Evolutionary conservation across 352 stramenopile species (phyloP), one percentile per base, ranked within the genome.

Genomic region (Phytophthora megakarya): DNA sequence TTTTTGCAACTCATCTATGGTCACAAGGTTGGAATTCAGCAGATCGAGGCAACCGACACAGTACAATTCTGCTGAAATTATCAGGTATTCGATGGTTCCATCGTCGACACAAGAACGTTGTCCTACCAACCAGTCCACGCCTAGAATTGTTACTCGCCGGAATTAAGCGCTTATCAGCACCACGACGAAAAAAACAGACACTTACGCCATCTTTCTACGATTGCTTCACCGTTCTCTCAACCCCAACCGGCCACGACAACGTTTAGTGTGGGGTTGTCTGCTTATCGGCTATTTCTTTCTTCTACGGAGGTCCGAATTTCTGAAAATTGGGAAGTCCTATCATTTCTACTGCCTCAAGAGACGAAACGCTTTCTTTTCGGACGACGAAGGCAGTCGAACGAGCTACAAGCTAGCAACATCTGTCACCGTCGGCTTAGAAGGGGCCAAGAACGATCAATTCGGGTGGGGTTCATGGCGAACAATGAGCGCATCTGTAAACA

Each of bases 201-300:
- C 3, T 66, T 13, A 66, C 42, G 4, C 47, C 48, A 23, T 15
- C 39, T 59, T 59, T 18, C 28, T 66, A 19, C 46, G 57, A 9
- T 3, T 66, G 47, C 38, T 66, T 16, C 22, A 40, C 11, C 47
- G 57, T 35, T 42, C 18, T 30, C 46, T 59, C 22, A 22, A 58
- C 9, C 7, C 28, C 9, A 28, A 3, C 40, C 3, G 25, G 2
- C 40, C 40, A 54, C 51, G 38, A 0, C 52, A 65, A 26, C 61
- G 59, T 3, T 55, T 67, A 11, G 15, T 21, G 10, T 66, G 11
- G 25, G 48, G 30, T 37, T 7, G 25, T 23, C 18, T 74, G 12
- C 25, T 75, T 3, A 21, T 68, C n/a, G 67, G 8, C 28, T 75
- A 38, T 39, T 68, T 68, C 11, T 33, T 33, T 11, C 12, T 32